Evolutionary conservation across 1,284 basidiomycete genomes (phyloP).

Genomic region (Cryptococcus sp.): DNA sequence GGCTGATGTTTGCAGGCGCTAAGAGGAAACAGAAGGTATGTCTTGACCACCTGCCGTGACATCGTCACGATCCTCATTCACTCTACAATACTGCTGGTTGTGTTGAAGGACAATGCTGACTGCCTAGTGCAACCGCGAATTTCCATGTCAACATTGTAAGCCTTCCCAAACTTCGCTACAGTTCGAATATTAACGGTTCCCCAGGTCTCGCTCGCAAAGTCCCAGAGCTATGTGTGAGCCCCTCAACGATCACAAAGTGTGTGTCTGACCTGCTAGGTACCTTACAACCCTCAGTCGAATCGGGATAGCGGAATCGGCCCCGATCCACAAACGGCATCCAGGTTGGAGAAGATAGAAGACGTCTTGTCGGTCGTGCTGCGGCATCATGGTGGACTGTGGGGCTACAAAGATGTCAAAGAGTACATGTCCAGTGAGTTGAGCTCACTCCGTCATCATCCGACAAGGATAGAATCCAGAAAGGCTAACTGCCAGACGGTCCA

Average conservation of each 20-base stretch:
- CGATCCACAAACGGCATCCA: slow-evolving; percentile 28
- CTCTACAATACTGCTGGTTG: neutral
- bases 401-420: slow-evolving; percentile 37
- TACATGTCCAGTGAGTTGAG: slow-evolving; percentile 38
- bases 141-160: slow-evolving; percentile 48
- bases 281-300: slow-evolving; percentile 40
- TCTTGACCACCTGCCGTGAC: neutral
- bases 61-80: too few relatives aligned
- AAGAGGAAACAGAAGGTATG: slow-evolving; percentile 45
- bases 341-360: slow-evolving; percentile 39
- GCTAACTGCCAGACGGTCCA: slow-evolving; percentile 1
- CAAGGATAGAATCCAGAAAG: too few relatives aligned
- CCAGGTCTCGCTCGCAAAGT: slow-evolving; percentile 39
- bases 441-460: too few relatives aligned
- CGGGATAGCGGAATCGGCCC: slow-evolving; percentile 15
- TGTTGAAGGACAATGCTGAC: slow-evolving; percentile 3
- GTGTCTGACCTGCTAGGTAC: slow-evolving; percentile 25
- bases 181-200: neutral
- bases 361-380: slow-evolving; percentile 37
- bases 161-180: slow-evolving; percentile 4
- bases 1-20: slow-evolving; percentile 28
- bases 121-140: slow-evolving; percentile 44
- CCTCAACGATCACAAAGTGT: neutral
- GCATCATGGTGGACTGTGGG: slow-evolving; percentile 35
- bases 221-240: slow-evolving; percentile 45